Evolutionary conservation across 2,329 filamentous ascomycete species (phyloP), one percentile per base, ranked within the genome.

Genomic region (Hypomyces perniciosus): DNA sequence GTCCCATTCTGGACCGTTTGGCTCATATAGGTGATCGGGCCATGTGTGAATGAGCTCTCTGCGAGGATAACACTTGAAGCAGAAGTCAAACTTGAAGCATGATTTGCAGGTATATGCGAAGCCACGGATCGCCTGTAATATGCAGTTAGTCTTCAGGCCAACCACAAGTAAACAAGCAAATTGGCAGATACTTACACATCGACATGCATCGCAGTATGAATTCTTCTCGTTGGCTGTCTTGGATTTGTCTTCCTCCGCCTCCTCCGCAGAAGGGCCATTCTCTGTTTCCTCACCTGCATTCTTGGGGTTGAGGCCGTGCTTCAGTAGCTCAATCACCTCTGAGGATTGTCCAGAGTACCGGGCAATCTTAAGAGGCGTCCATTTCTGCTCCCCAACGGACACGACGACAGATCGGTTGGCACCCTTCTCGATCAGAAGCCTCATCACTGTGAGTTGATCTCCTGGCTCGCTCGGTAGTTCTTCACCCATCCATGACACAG

Each of bases 311-410:
- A 53, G 39, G 6, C 51, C 51, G 12, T 53, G 31, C 44, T 50
- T 50, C 26, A 54, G 6, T 20, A 54, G 10, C 28, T 43, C 31
- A 30, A 52, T 48, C 3, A 54, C 37, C 35, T 54, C 52, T 2
- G 42, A 20, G 7, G 35, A 33, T 26, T 45, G 43, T 12, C 28
- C 33, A 34, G 42, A 43, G 42, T 48, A 54, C 9, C 50, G 37
- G 5, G 52, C 52, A 20, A 54, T 35, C 42, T 52, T 52, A 13
- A 54, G 28, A 6, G 49, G 49, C 4, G 52, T 49, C 52, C 52
- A 54, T 34, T 26, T 46, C 8, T 49, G 29, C 3, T 10, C 33
- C 6, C 42, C 46, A 20, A 54, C 29, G 27, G 50, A 31, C 5
- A 10, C 50, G 28, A 28, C 20, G 0, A 49, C 38, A 8, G 9